These are phyloP conservation scores for Fonsecaea monophora DNA, from an alignment of 2,329 filamentous ascomycete genomes.

Conservation along the genomic window DNA sequence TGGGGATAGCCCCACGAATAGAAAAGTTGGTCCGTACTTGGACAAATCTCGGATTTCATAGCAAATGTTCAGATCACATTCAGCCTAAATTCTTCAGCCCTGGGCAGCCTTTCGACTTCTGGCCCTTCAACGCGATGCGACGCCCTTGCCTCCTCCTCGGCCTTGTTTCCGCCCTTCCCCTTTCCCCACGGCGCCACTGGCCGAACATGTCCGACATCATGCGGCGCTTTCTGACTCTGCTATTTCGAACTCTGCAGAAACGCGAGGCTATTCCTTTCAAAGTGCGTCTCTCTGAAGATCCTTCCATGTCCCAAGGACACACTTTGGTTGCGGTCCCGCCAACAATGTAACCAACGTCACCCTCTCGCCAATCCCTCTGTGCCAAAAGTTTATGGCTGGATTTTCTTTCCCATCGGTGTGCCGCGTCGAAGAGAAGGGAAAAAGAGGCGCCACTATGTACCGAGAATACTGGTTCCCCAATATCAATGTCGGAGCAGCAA, in stretches of 20 bases:
- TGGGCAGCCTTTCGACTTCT: neutral
- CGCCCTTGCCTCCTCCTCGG: neutral
- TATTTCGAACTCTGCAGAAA: neutral
- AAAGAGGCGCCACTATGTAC: too few relatives aligned
- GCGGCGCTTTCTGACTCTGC: neutral
- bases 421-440: neutral
- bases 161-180: conserved; percentile 12
- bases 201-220: conserved; percentile 13
- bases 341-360: neutral
- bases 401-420: neutral
- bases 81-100: conserved; percentile 8
- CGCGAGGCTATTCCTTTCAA: neutral
- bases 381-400: neutral
- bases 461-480: neutral
- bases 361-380: neutral
- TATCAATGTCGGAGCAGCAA: neutral
- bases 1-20: too few relatives aligned
- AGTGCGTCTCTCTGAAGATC: neutral
- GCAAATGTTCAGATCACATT: neutral
- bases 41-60: too few relatives aligned
- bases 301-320: neutral
- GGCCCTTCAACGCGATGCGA: too few relatives aligned
- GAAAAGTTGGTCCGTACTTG: too few relatives aligned
- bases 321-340: neutral
- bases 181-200: conserved; percentile 3